phyloP scores from a whole-genome alignment of 345 rosid species.

The Punica granatum region DNA sequence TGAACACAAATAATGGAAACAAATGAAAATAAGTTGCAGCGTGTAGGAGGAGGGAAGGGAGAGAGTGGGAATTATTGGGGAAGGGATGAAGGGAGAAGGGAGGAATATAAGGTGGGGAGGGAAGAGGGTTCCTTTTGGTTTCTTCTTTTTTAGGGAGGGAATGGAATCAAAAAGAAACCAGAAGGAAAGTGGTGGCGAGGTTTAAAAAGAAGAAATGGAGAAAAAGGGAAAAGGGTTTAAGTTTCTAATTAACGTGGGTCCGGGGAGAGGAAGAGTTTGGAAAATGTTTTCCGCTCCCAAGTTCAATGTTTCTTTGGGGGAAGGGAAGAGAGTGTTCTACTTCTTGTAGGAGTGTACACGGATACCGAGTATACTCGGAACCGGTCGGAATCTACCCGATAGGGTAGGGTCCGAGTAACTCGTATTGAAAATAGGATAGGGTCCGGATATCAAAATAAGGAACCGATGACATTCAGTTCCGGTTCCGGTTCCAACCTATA shows the following conservation, averaged over 20 bases:
- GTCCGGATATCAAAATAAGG: too few relatives aligned
- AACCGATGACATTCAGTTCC: too few relatives aligned
- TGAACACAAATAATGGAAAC: too few relatives aligned
- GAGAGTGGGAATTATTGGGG: background rate
- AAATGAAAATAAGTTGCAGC: background rate
- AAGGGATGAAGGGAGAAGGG: background rate
- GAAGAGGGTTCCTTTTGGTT: background rate
- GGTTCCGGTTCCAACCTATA: too few relatives aligned
- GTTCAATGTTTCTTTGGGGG: background rate
- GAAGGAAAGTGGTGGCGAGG: slow-evolving; percentile 5
- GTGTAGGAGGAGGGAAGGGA: background rate
- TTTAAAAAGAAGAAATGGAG: background rate
- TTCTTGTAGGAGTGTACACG: too few relatives aligned
- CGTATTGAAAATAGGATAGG: too few relatives aligned
- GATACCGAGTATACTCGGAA: too few relatives aligned
- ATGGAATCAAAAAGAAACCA: slow-evolving; percentile 3
- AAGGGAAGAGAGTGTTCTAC: background rate
- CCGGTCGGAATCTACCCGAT: too few relatives aligned
- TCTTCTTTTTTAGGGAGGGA: slow-evolving; percentile 3
- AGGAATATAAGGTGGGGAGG: too few relatives aligned
- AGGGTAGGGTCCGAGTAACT: too few relatives aligned
- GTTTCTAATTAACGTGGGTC: background rate
- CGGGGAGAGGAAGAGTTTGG: background rate
- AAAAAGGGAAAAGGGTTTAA: too few relatives aligned
- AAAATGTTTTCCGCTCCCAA: background rate